Base-by-base conservation (phyloP, 2,329 filamentous ascomycete genomes). In the Hortaea werneckii region DNA sequence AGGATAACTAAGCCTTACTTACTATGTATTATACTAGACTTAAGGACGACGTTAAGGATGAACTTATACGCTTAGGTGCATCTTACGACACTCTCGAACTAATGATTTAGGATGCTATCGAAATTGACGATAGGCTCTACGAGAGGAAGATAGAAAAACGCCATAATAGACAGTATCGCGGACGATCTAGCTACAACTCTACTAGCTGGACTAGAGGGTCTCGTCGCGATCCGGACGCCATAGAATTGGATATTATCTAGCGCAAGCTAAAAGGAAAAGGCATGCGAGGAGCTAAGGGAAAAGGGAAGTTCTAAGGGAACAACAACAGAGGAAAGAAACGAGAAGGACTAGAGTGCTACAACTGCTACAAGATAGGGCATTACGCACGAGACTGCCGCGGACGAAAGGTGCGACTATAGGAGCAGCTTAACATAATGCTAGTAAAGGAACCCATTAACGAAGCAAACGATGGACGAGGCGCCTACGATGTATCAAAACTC, bases 211-310 rank as follows among this genome's bases (percentile, higher is more conserved):
- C 8, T 12, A 9, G 11, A 44, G 6, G 10, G 3, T 12, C 10
- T 29, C 29, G 20, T 7, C 13, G 34, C 26, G 20, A 29, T 11
- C 13, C 9, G 7, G 13, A 5, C 8, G 1, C 8, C 5, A 38
- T 35, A 28, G 29, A 44, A 12, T 20, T 6, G 2, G 30, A 27
- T 7, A 28, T 41, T 10, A 5, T 13, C 46, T 40, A 46, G 46
- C 35, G 28, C 41, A 10, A 29, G 39, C 42, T 44, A 27, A 48
- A 38, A 48, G 50, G 37, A 50, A 50, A 40, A 28, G 34, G 40
- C 41, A 45, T 40, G 41, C 50, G 46, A 51, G 51, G 38, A 41
- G 49, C 20, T 53, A 51, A 29, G 38, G 51, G 8, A 29, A 45
- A 30, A 20, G 20, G 20, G 20, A 20, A 4, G 20, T 20, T 20